These are phyloP conservation scores for Penicillium waksmanii DNA, from an alignment of 495 filamentous ascomycete species.

Conservation along the genomic window DNA sequence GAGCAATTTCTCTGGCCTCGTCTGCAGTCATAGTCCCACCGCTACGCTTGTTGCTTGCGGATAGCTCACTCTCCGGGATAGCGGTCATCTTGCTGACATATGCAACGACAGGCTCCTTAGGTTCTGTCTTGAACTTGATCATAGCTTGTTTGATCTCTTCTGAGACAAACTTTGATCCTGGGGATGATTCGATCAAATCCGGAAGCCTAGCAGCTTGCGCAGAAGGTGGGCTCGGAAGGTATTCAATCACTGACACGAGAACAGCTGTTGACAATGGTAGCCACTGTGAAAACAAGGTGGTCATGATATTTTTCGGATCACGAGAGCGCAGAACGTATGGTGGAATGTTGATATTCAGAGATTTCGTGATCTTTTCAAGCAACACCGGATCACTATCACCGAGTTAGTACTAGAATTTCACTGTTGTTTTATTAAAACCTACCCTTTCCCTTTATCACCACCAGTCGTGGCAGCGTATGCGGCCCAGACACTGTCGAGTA, in stretches of 20 bases:
- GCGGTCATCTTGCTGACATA: conserved; percentile 99
- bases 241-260: conserved; percentile 90
- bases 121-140: conserved; percentile 70
- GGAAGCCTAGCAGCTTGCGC: conserved; percentile 85
- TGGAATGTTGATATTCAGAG: conserved; percentile 79
- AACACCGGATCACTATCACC: conserved; percentile 69
- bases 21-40: conserved; percentile 75
- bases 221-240: conserved; percentile 81
- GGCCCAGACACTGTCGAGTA: conserved; percentile 96
- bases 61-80: conserved; percentile 86
- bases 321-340: conserved; percentile 82
- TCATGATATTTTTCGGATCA: conserved; percentile 82
- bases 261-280: conserved; percentile 91
- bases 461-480: conserved; percentile 91
- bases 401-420: conserved; percentile 35
- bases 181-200: conserved; percentile 76
- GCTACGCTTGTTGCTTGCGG: conserved; percentile 69
- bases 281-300: conserved; percentile 85
- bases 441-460: conserved; percentile 81
- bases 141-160: conserved; percentile 74
- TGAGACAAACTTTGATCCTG: conserved; percentile 72
- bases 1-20: conserved; percentile 83
- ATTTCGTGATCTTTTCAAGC: conserved; percentile 94
- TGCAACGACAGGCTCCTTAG: conserved; percentile 79
- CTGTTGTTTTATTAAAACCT: conserved; percentile 26